These are phyloP conservation scores for Blastomyces parvus DNA, from an alignment of 2,329 filamentous ascomycete species.

Conservation along the genomic window DNA sequence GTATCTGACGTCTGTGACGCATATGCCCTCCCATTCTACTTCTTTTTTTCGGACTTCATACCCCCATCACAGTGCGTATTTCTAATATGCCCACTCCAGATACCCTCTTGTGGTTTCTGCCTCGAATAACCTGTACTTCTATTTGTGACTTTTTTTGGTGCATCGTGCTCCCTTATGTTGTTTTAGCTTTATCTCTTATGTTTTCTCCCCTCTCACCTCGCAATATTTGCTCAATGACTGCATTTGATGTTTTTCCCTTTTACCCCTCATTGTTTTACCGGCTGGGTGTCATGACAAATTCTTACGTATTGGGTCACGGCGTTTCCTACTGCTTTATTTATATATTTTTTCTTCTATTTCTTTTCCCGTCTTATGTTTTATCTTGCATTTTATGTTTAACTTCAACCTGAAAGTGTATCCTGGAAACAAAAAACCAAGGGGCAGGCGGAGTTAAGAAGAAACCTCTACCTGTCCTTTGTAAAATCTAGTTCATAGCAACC, in stretches of 20 bases:
- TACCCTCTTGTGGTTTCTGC: neutral
- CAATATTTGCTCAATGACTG: neutral
- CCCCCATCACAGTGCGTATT: neutral
- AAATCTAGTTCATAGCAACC: neutral
- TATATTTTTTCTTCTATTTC: neutral
- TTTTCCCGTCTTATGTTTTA: neutral
- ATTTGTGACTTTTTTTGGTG: slow-evolving; percentile 1
- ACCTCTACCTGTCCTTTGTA: neutral
- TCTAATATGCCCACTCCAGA: neutral
- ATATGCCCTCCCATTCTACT: slow-evolving; percentile 2
- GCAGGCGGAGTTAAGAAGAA: slow-evolving; percentile 1
- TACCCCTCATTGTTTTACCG: neutral
- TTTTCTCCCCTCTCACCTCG: neutral
- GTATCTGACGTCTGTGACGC: slow-evolving; percentile 7
- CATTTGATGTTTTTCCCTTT: neutral
- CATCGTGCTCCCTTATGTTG: neutral
- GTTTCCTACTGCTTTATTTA: neutral
- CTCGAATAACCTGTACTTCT: neutral
- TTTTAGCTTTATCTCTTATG: neutral
- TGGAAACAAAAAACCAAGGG: neutral
- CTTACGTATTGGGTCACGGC: slow-evolving; percentile 4
- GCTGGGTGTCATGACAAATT: slow-evolving; percentile 4
- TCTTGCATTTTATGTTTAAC: slow-evolving; percentile 4
- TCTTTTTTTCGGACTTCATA: neutral
- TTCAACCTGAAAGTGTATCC: neutral